Percentiles rank a stretch among this genome's conserved stretches.
Conservation (phyloP, 805 yeast species). For the Saccharomyces paradoxus region DNA sequence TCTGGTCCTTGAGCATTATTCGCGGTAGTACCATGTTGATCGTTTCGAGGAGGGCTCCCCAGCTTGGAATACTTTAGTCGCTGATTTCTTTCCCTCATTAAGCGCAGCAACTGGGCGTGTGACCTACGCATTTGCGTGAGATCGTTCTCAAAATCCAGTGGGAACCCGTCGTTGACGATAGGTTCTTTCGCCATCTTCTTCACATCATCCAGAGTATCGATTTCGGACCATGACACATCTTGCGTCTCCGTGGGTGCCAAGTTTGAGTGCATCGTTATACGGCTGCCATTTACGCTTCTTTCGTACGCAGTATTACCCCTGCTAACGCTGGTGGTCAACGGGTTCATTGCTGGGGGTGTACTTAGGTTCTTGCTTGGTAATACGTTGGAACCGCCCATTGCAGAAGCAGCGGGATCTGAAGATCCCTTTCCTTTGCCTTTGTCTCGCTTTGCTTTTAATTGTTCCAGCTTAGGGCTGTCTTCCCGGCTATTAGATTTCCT, state of each 20-base stretch:
- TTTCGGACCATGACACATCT: slow-evolving; percentile 79
- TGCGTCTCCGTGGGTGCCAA: not conserved
- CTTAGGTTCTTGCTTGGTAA: not conserved
- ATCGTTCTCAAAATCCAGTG: slow-evolving; percentile 29
- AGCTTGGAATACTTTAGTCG: slow-evolving; percentile 7
- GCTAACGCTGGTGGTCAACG: not conserved
- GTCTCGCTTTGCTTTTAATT: not conserved
- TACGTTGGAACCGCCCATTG: not conserved
- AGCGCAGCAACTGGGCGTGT: slow-evolving; percentile 40
- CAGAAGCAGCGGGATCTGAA: not conserved
- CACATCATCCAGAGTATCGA: slow-evolving; percentile 78
- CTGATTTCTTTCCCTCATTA: slow-evolving; percentile 28
- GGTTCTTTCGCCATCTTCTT: slow-evolving; percentile 44
- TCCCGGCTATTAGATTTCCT: not conserved
- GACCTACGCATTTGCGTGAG: slow-evolving; percentile 45
- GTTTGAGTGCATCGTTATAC: not conserved
- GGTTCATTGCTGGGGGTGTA: not conserved
- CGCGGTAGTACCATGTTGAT: not conserved
- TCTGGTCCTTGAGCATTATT: not conserved
- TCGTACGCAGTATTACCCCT: not conserved
- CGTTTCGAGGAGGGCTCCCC: not conserved
- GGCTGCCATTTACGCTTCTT: slow-evolving; percentile 18
- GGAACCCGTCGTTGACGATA: slow-evolving; percentile 39
- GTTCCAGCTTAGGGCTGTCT: not conserved
- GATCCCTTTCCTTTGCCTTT: not conserved